Conservation (phyloP, 352 stramenopile species). For the Pythium biforme region DNA sequence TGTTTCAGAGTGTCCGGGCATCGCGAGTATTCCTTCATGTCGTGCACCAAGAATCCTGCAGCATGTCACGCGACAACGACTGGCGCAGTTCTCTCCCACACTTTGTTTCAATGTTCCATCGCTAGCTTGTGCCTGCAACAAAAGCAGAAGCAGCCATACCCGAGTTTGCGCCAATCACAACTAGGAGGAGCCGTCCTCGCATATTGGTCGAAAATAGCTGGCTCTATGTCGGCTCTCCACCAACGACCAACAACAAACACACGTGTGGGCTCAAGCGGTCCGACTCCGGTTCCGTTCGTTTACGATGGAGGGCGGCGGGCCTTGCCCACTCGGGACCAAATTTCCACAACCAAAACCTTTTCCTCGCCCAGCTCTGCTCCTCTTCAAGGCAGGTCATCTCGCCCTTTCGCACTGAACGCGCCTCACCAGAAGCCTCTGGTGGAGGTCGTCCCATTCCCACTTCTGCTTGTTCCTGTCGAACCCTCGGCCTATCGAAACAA, state of each 20-base stretch:
- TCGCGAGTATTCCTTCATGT: background rate
- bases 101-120: conserved; percentile 17
- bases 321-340: background rate
- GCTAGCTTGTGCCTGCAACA: background rate
- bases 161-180: conserved; percentile 13
- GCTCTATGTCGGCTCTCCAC: conserved; percentile 14
- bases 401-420: conserved; percentile 23
- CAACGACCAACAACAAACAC: conserved; percentile 18
- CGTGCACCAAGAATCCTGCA: background rate
- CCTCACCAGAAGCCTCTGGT: background rate
- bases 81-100: conserved; percentile 1
- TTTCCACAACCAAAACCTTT: conserved; percentile 5
- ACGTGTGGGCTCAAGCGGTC: conserved; percentile 1
- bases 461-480: conserved; percentile 38
- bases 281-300: conserved; percentile 17
- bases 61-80: conserved; percentile 8
- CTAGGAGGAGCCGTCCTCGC: background rate
- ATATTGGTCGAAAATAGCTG: conserved; percentile 15
- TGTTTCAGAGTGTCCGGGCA: background rate
- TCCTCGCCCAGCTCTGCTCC: too few species aligned
- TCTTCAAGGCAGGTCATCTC: conserved; percentile 24
- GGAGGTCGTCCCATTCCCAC: conserved; percentile 30
- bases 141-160: too few species aligned
- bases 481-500: conserved; percentile 36
- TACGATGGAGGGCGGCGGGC: background rate